These are phyloP conservation scores for Dryadomyces quercus-mongolicae DNA, from an alignment of 2,329 filamentous ascomycete species.

Conservation along the genomic window DNA sequence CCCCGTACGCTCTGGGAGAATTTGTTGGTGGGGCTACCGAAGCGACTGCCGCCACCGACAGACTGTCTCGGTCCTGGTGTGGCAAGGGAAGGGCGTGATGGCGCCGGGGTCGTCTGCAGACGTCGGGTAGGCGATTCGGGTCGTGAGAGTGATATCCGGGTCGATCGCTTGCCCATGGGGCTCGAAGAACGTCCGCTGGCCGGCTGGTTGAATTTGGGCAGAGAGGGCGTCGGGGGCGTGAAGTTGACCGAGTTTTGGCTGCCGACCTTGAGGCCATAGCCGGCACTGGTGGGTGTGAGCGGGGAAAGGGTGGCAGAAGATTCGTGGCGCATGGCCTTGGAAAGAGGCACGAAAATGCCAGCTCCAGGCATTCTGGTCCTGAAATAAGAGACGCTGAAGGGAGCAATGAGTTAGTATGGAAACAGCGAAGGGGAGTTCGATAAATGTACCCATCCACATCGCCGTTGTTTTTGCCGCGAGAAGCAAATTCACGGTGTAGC, in stretches of 20 bases:
- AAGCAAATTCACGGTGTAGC: slow-evolving; percentile 66
- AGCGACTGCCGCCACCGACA: slow-evolving; percentile 35
- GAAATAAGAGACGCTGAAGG: slow-evolving; percentile 60
- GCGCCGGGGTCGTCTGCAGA: slow-evolving; percentile 48
- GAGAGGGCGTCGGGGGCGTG: slow-evolving; percentile 51
- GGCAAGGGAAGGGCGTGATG: slow-evolving; percentile 40
- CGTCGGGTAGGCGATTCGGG: slow-evolving; percentile 77
- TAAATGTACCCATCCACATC: slow-evolving; percentile 75
- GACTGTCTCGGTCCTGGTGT: slow-evolving; percentile 34
- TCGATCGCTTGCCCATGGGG: slow-evolving; percentile 52
- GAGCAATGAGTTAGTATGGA: not conserved
- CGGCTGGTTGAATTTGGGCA: slow-evolving; percentile 80
- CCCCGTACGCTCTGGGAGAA: slow-evolving; percentile 51
- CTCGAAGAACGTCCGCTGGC: slow-evolving; percentile 51
- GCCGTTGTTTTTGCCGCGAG: slow-evolving; percentile 85
- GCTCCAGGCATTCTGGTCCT: slow-evolving; percentile 63
- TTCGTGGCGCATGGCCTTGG: slow-evolving; percentile 62
- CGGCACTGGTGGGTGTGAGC: slow-evolving; percentile 51
- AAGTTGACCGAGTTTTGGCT: slow-evolving; percentile 47
- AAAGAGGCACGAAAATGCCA: slow-evolving; percentile 85
- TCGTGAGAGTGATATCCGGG: slow-evolving; percentile 68
- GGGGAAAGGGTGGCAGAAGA: slow-evolving; percentile 43
- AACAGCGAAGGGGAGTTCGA: not conserved
- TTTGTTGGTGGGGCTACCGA: slow-evolving; percentile 48
- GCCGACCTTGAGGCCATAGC: slow-evolving; percentile 38